Base-by-base conservation (phyloP, 164 flowering plant species). In the Berberis thunbergii region DNA sequence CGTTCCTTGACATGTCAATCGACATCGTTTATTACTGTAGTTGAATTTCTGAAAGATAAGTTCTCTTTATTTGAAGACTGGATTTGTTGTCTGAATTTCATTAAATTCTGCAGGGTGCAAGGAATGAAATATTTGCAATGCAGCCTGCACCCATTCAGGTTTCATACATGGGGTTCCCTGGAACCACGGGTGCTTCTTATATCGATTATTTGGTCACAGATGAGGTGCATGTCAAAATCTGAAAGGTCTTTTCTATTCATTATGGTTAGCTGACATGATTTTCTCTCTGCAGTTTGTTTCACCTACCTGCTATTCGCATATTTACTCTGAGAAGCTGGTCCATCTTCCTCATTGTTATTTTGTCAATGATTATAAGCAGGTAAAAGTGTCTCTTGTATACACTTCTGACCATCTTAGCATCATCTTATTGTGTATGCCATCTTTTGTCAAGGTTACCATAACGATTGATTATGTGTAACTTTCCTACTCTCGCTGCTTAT, bases 311-410 rank as follows among this genome's bases (percentile, higher is more conserved):
- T 83, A 70, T 60, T 67, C 96, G 0, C 86, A 89, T 69, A 89
- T 95, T 59, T 95, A 91, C 72, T 89, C 97, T 3, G 99, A 95
- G 73, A 95, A 85, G 81, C 83, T 95, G 69, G 99, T 95, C 54
- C 99, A 91, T 76, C 85, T 95, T n/a, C 99, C 99, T 2, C 96
- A 95, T 74, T 94, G 99, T 69, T 95, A 95, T 74, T 95, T 95
- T 74, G 99, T 91, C 7, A 91, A 88, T 79, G 99, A 91, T 66
- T 95, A 95, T 71, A 95, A 91, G 62, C 99, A 91, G 92, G 98
- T 87, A 48, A 46, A 7, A 10, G n/a, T 26, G 11, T 26, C n/a
- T 10, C 54, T 26, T 7, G n/a, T 52, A 52, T 1, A 3, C n/a
- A 46, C 49, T 46, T 46, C 49, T 4, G 49, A 46, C 8, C 0